A percentile compares a stretch with the other conserved stretches of the same genome.
Evolutionary conservation across 2,329 filamentous ascomycete species (phyloP).

Genomic region (Metarhizium sp.): DNA sequence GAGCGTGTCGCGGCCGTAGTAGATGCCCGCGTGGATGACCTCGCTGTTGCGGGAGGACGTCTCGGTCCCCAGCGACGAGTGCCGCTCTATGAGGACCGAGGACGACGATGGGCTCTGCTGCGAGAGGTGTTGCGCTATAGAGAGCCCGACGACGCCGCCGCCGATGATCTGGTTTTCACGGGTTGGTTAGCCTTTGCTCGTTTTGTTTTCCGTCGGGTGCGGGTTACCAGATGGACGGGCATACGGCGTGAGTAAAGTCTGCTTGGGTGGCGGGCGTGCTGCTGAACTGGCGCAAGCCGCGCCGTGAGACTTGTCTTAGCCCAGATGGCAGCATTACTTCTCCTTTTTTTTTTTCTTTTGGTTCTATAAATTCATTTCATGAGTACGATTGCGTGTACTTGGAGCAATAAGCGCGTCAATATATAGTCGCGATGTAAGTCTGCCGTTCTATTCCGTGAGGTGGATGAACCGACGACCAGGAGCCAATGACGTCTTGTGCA

Average conservation of each 20-base stretch:
- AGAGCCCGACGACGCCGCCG: constrained; percentile 65
- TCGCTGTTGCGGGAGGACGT: constrained; percentile 88
- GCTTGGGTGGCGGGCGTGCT: constrained; percentile 20
- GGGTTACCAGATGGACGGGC: constrained; percentile 8
- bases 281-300: constrained; percentile 21
- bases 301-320: neutral
- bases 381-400: too few species aligned
- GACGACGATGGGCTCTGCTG: constrained; percentile 48
- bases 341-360: too few species aligned
- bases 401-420: too few species aligned
- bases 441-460: neutral
- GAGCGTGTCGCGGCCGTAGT: constrained; percentile 67
- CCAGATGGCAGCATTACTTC: neutral
- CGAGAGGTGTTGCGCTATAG: constrained; percentile 66
- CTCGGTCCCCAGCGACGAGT: constrained; percentile 68
- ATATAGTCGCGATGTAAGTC: too few species aligned
- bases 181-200: neutral
- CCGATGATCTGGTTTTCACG: constrained; percentile 38
- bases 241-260: constrained; percentile 38
- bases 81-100: constrained; percentile 74
- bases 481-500: neutral
- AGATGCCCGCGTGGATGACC: constrained; percentile 92
- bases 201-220: neutral
- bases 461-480: neutral
- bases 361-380: too few species aligned